Evolutionary conservation across 2,329 filamentous ascomycete species (phyloP), one percentile per base, ranked within the genome.

Genomic region (Aspergillus unguis): DNA sequence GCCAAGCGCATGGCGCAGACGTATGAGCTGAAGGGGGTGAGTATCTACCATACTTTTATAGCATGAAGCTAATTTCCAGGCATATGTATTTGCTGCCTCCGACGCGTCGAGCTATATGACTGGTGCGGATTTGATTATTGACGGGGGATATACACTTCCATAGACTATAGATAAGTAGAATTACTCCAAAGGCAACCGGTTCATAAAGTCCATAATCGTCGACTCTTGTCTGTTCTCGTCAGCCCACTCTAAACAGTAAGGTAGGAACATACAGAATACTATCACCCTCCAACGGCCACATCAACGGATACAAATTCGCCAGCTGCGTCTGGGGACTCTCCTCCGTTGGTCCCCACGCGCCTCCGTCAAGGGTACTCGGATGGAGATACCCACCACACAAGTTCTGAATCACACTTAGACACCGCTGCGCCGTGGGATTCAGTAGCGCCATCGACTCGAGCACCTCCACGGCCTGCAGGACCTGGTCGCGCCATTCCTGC

Each of bases 101-200:
- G 73, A 77, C 64, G 75, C 76, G 1, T 77, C 72, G 43, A 74
- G 71, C 43, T 79, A 78, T 52, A 77, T 77, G 69, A 78, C 76
- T 8, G 77, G 76, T 31, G 69, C 75, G 2, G 71, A 79, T 48
- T 59, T 78, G 10, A 62, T 79, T 27, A 73, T 79, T 50, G 77
- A 78, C 51, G 76, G 76, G 27, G 75, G 76, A 3, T 78, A 78
- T 52, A 75, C 72, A 6, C 47, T 68, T 7, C 66, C 64, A 28
- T 69, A 44, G 29, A 31, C 40, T n/a, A n/a, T 4, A 6, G 38
- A 11, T 28, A 5, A 28, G 11, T 36, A 36, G 7, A 36, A 11
- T 28, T n/a, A 42, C 23, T 42, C 38, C 5, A 42, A n/a, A 7
- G 38, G 38, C 26, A 42, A 29, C 26, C 38, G 10, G 4, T 42